Conservation (phyloP, 768 basidiomycete species). For the Lyophyllum atratum region DNA sequence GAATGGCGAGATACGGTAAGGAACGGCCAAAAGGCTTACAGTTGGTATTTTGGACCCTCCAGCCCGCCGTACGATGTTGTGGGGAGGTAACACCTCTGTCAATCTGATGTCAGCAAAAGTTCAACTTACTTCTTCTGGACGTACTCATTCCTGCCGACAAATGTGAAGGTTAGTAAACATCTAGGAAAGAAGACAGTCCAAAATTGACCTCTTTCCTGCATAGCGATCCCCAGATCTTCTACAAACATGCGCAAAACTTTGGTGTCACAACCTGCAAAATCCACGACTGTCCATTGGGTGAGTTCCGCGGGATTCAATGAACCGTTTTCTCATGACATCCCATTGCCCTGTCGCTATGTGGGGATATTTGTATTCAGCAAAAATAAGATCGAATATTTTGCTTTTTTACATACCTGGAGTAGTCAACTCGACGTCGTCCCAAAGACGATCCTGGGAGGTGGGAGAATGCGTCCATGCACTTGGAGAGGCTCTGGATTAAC, state of each 20-base stretch:
- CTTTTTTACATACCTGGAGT: conserved; percentile 14
- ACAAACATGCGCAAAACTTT: conserved; percentile 19
- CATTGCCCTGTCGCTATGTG: conserved; percentile 25
- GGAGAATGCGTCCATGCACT: conserved; percentile 38
- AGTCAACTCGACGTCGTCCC: conserved; percentile 3
- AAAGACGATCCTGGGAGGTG: conserved; percentile 34
- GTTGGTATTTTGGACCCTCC: conserved; percentile 1
- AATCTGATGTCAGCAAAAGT: neutral
- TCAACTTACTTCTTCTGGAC: neutral
- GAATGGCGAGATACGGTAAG: neutral
- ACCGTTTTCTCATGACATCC: conserved; percentile 31
- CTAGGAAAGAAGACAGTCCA: neutral
- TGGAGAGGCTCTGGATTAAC: conserved; percentile 29
- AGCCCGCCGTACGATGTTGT: conserved; percentile 5
- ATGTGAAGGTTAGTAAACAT: neutral
- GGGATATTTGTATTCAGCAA: neutral
- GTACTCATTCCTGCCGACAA: conserved; percentile 18
- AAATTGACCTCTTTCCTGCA: conserved; percentile 26
- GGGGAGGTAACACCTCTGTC: conserved; percentile 5
- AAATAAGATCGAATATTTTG: neutral
- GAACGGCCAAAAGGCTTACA: conserved; percentile 11
- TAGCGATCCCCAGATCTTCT: conserved; percentile 20
- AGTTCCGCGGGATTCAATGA: conserved; percentile 20
- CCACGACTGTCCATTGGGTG: conserved; percentile 23
- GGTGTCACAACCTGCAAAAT: conserved; percentile 23